Conservation (phyloP, 2,329 filamentous ascomycete species). For the Trichoderma oligosporum region DNA sequence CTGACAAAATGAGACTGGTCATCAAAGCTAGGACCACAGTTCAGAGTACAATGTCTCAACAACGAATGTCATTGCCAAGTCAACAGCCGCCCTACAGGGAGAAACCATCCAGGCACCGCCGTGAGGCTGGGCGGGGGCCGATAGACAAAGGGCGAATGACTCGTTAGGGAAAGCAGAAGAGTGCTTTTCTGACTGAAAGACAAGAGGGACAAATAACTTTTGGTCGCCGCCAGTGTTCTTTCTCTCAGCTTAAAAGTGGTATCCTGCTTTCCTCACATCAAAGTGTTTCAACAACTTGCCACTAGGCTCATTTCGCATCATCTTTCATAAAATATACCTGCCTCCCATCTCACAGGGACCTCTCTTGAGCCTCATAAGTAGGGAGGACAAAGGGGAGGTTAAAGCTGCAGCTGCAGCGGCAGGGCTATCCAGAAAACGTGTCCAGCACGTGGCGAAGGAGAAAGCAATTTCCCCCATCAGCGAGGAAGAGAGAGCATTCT, state of each 20-base stretch:
- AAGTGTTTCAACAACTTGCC: not conserved
- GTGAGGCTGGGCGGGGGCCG: not conserved
- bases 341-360: not conserved
- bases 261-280: not conserved
- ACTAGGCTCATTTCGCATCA: not conserved
- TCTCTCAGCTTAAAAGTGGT: not conserved
- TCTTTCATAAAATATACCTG: not conserved
- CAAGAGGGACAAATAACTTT: not conserved
- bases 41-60: constrained; percentile 22
- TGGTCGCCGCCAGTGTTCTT: not conserved
- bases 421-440: not conserved
- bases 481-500: not conserved
- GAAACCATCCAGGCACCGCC: constrained; percentile 5
- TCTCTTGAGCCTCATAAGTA: constrained; percentile 7
- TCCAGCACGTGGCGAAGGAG: constrained; percentile 8
- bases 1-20: not conserved
- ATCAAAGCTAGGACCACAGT: not conserved
- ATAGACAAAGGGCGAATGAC: constrained; percentile 3
- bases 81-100: constrained; percentile 20
- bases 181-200: no score
- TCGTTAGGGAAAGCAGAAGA: no score
- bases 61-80: constrained; percentile 28
- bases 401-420: not conserved
- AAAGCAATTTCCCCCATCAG: not conserved
- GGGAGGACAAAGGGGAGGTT: not conserved